These are phyloP conservation scores for Linum trigynum DNA, from an alignment of 345 rosid genomes.

Conservation along the genomic window DNA sequence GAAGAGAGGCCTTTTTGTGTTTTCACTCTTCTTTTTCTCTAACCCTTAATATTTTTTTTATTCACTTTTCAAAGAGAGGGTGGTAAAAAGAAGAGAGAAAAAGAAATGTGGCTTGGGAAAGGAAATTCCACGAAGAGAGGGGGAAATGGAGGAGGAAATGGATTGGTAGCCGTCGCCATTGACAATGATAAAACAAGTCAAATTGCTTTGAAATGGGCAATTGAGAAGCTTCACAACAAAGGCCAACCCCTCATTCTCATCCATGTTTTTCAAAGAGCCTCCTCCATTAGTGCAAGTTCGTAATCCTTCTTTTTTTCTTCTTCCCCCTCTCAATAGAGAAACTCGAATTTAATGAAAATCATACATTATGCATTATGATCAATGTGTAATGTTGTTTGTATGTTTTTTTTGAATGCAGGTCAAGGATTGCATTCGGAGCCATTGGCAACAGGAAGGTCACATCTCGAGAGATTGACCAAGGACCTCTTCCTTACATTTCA, in stretches of 20 bases:
- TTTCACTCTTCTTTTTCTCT: no score
- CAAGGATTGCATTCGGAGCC: conserved; percentile 10
- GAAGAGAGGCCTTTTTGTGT: no score
- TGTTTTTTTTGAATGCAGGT: conserved; percentile 16
- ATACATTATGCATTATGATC: neutral
- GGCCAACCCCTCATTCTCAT: conserved; percentile 65
- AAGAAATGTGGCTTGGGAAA: conserved; percentile 30
- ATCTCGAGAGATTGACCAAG: conserved; percentile 37
- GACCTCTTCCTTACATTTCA: conserved; percentile 70
- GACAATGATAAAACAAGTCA: conserved; percentile 82
- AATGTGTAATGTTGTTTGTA: neutral
- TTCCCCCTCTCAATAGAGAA: neutral
- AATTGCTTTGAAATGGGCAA: conserved; percentile 71
- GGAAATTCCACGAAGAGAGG: conserved; percentile 27
- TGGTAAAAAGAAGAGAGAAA: neutral
- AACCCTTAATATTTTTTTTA: neutral
- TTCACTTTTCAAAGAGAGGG: neutral
- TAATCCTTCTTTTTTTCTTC: neutral
- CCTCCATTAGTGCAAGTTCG: conserved; percentile 19
- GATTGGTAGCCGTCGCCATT: conserved; percentile 70
- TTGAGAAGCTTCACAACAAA: conserved; percentile 51
- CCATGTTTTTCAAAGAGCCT: conserved; percentile 35
- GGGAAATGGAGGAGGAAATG: conserved; percentile 22
- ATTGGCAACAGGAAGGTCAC: conserved; percentile 18
- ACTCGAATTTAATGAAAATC: neutral